Percentiles rank a stretch among this genome's conserved stretches.
Conservation (phyloP, 192 early-diverging fungal genomes). For the Coemansia sp. region DNA sequence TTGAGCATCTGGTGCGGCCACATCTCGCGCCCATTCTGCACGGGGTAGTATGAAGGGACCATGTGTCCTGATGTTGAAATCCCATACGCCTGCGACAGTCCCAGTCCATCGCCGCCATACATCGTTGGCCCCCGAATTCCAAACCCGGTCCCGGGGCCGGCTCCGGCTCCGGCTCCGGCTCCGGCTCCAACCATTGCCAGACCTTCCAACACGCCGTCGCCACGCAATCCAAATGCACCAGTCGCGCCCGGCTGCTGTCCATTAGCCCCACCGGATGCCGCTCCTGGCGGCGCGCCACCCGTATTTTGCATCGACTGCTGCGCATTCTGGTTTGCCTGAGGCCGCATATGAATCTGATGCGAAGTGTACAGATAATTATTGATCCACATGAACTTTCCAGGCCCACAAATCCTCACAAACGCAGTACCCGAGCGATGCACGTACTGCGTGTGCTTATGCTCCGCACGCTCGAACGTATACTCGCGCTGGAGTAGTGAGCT, state of each 20-base stretch:
- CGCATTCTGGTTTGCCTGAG: conserved; percentile 6
- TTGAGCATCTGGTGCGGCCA: conserved; percentile 49
- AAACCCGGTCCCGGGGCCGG: neutral
- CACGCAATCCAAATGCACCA: neutral
- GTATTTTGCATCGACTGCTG: neutral
- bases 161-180: neutral
- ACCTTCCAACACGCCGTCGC: neutral
- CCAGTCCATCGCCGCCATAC: neutral
- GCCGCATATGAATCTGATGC: conserved; percentile 29
- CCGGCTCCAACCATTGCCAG: neutral
- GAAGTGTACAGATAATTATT: conserved; percentile 72
- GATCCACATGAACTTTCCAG: conserved; percentile 82
- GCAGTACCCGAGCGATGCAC: conserved; percentile 88
- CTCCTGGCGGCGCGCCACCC: neutral
- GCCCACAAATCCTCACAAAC: conserved; percentile 84
- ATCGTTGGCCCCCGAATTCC: neutral
- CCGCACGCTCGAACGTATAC: conserved; percentile 54
- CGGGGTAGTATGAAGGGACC: conserved; percentile 35
- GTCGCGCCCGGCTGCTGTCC: neutral
- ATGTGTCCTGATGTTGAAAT: conserved; percentile 1
- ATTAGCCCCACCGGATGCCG: neutral
- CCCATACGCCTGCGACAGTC: conserved; percentile 8
- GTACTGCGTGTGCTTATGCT: conserved; percentile 76
- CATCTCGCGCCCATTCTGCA: conserved; percentile 26
- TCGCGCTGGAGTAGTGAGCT: conserved; percentile 63